Conservation (phyloP, 1,284 basidiomycete species). For the Moesziomyces sp. region DNA sequence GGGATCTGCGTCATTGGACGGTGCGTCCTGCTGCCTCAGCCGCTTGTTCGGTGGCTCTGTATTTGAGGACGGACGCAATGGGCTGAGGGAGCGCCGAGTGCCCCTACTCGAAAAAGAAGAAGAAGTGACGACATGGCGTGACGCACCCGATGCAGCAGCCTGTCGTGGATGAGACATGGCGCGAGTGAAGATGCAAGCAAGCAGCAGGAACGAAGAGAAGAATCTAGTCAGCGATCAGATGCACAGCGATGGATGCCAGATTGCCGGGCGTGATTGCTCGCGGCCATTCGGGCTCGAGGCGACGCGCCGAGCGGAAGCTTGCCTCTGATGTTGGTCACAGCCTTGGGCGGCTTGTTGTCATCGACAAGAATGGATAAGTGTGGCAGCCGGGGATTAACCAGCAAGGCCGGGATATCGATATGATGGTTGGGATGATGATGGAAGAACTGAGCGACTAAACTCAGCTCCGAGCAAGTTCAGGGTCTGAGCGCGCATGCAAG, state of each 20-base stretch:
- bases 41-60: conserved; percentile 20
- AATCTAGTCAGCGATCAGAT: neutral
- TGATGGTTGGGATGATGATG: too few species aligned
- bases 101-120: too few species aligned
- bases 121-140: conserved; percentile 2
- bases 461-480: too few species aligned
- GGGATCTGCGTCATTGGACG: neutral
- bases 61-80: neutral
- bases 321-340: neutral
- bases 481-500: too few species aligned
- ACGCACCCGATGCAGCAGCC: conserved; percentile 5
- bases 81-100: conserved; percentile 6
- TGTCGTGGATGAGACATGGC: conserved; percentile 25
- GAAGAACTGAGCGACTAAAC: too few species aligned
- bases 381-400: too few species aligned
- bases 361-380: neutral
- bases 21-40: conserved; percentile 2
- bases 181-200: neutral
- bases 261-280: neutral
- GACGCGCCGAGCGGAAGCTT: neutral
- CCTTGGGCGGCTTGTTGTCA: neutral
- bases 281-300: neutral
- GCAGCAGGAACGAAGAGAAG: neutral
- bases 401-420: too few species aligned
- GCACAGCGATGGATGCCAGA: too few species aligned